phyloP scores from a whole-genome alignment of 768 basidiomycete species.

The Infundibulicybe gibba region DNA sequence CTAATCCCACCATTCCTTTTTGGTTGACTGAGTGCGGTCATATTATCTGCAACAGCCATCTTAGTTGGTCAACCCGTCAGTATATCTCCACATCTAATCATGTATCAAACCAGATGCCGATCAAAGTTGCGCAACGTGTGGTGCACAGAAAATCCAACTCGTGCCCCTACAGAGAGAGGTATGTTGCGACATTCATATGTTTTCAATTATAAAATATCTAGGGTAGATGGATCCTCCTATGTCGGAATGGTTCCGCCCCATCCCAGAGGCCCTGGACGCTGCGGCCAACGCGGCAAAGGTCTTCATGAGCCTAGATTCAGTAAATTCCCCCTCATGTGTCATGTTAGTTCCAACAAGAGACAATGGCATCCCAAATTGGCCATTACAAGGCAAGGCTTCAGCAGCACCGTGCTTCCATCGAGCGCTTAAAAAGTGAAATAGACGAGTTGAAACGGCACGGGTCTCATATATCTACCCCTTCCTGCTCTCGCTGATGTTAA shows the following conservation, averaged over 20 bases:
- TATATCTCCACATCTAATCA: neutral
- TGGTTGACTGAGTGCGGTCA: constrained; percentile 91
- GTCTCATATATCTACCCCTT: constrained; percentile 1
- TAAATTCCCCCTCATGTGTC: neutral
- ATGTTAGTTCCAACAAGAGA: constrained; percentile 74
- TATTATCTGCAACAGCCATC: constrained; percentile 80
- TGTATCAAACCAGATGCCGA: constrained; percentile 50
- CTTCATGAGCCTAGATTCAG: constrained; percentile 1
- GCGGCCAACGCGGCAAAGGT: constrained; percentile 71
- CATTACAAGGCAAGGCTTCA: constrained; percentile 56
- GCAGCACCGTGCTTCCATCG: constrained; percentile 50
- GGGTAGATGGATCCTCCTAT: constrained; percentile 75
- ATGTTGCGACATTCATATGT: constrained; percentile 15
- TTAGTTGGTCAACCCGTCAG: constrained; percentile 46
- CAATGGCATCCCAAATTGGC: constrained; percentile 63
- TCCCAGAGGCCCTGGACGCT: constrained; percentile 58
- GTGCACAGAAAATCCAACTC: constrained; percentile 58
- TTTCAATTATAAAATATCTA: neutral
- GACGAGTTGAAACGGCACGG: constrained; percentile 56
- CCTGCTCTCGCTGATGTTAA: constrained; percentile 32
- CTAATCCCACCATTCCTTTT: constrained; percentile 64
- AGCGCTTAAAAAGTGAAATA: constrained; percentile 47
- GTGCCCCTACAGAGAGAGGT: constrained; percentile 75
- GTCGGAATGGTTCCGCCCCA: constrained; percentile 75
- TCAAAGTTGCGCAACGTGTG: constrained; percentile 74